Percentiles rank a stretch among this genome's conserved stretches.
Conservation (phyloP, 2,329 filamentous ascomycete species). For the Penicillium oxalicum region DNA sequence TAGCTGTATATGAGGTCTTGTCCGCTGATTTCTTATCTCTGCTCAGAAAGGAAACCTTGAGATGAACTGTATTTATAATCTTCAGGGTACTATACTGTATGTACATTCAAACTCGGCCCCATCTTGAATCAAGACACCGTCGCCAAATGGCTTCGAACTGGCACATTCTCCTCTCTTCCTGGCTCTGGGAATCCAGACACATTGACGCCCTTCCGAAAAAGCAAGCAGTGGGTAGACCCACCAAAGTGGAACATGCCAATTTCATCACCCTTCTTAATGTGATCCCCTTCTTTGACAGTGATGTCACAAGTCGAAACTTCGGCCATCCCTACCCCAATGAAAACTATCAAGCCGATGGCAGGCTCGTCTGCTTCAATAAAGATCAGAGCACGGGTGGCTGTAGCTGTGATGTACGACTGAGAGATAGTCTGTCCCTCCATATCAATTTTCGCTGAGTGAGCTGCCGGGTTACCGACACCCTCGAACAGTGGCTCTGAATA, state of each 20-base stretch:
- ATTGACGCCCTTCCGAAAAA: constrained; percentile 47
- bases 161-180: constrained; percentile 21
- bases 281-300: constrained; percentile 60
- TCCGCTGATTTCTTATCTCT: too few relatives aligned
- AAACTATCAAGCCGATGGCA: constrained; percentile 62
- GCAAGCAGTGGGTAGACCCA: constrained; percentile 63
- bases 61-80: too few relatives aligned
- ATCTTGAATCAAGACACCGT: constrained; percentile 9
- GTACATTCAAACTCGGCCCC: too few relatives aligned
- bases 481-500: constrained; percentile 57
- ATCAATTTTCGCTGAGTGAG: constrained; percentile 23
- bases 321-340: constrained; percentile 68
- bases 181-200: constrained; percentile 25
- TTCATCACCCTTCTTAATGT: constrained; percentile 63
- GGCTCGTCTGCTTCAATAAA: constrained; percentile 64
- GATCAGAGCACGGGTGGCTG: constrained; percentile 65
- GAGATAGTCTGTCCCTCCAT: constrained; percentile 31
- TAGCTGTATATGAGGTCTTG: too few relatives aligned
- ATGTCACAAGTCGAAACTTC: constrained; percentile 71
- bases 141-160: constrained; percentile 24
- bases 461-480: constrained; percentile 34
- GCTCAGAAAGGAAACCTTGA: too few relatives aligned
- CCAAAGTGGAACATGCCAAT: constrained; percentile 76
- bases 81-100: too few relatives aligned
- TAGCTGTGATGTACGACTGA: constrained; percentile 60